These are phyloP conservation scores for Paramyrothecium roridum DNA, from an alignment of 2,329 filamentous ascomycete species.

Conservation along the genomic window DNA sequence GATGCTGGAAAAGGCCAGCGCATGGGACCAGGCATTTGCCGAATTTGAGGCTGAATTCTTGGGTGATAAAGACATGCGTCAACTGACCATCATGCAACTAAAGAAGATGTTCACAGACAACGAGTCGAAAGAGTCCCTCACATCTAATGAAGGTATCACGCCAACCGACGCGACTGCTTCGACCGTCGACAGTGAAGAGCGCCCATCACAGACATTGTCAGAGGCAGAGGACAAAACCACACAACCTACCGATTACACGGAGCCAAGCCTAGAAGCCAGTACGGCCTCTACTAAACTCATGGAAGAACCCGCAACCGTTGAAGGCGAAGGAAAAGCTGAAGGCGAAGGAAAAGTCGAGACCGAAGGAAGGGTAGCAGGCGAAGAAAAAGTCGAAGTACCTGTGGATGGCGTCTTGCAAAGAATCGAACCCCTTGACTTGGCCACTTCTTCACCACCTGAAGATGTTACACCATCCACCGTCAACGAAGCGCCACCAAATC, in stretches of 20 bases:
- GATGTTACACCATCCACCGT: slow-evolving; percentile 10
- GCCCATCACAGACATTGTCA: slow-evolving; percentile 39
- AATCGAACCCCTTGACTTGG: slow-evolving; percentile 49
- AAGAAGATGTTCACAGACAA: slow-evolving; percentile 94
- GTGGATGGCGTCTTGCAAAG: slow-evolving; percentile 37
- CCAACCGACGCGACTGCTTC: slow-evolving; percentile 66
- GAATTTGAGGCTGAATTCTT: slow-evolving; percentile 93
- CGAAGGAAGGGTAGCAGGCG: too few species aligned
- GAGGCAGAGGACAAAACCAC: slow-evolving; percentile 46
- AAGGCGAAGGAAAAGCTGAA: slow-evolving; percentile 15
- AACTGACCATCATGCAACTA: slow-evolving; percentile 86
- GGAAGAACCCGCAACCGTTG: slow-evolving; percentile 10
- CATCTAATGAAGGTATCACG: slow-evolving; percentile 63
- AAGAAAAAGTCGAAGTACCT: slow-evolving; percentile 20
- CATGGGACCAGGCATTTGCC: slow-evolving; percentile 88
- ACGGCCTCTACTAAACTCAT: slow-evolving; percentile 17
- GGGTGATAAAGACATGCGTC: slow-evolving; percentile 92
- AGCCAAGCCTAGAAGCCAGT: slow-evolving; percentile 29
- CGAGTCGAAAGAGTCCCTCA: slow-evolving; percentile 73
- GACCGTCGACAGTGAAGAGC: slow-evolving; percentile 47
- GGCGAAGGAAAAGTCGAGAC: slow-evolving; percentile 21
- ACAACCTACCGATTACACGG: slow-evolving; percentile 36
- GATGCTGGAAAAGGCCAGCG: slow-evolving; percentile 87
- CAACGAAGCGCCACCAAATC: background rate
- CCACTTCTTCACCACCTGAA: slow-evolving; percentile 26